phyloP scores from a whole-genome alignment of 2,329 filamentous ascomycete species.

The Sarocladiaceae sp. region DNA sequence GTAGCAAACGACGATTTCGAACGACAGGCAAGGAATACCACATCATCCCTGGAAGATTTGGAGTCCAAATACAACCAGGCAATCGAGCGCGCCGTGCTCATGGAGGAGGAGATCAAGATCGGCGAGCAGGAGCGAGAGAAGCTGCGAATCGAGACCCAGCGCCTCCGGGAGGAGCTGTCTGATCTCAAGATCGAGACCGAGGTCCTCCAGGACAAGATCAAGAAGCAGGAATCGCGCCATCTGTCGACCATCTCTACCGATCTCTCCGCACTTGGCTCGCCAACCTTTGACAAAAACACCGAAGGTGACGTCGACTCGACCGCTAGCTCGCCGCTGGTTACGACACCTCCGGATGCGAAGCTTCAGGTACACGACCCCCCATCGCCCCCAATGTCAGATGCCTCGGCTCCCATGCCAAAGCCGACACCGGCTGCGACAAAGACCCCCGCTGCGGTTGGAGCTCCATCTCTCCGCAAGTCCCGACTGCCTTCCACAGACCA shows the following conservation, averaged over 20 bases:
- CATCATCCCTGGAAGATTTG: conserved; percentile 90
- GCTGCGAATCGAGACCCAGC: conserved; percentile 84
- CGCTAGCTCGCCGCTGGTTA: conserved; percentile 84
- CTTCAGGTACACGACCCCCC: conserved; percentile 72
- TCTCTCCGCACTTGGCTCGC: conserved; percentile 59
- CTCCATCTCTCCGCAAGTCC: conserved; percentile 33
- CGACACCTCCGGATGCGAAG: conserved; percentile 73
- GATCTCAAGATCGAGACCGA: conserved; percentile 94
- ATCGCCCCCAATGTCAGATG: conserved; percentile 88
- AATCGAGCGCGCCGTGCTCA: conserved; percentile 84
- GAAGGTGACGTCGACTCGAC: conserved; percentile 57
- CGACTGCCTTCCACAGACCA: conserved; percentile 50
- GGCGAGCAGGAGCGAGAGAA: conserved; percentile 88
- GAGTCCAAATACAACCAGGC: conserved; percentile 95
- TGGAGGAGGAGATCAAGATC: conserved; percentile 89
- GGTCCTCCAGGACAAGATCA: conserved; percentile 89
- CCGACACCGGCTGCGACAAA: conserved; percentile 26
- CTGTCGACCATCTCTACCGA: conserved; percentile 55
- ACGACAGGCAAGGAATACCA: conserved; percentile 89
- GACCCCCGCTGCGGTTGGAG: conserved; percentile 28
- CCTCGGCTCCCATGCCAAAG: conserved; percentile 56
- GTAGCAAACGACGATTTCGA: conserved; percentile 98
- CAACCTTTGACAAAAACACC: conserved; percentile 64
- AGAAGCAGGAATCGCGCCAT: conserved; percentile 58
- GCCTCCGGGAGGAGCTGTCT: conserved; percentile 81